Evolutionary conservation across 2,329 filamentous ascomycete species (phyloP), one percentile per base, ranked within the genome.

Genomic region (Biscogniauxia mediterranea): DNA sequence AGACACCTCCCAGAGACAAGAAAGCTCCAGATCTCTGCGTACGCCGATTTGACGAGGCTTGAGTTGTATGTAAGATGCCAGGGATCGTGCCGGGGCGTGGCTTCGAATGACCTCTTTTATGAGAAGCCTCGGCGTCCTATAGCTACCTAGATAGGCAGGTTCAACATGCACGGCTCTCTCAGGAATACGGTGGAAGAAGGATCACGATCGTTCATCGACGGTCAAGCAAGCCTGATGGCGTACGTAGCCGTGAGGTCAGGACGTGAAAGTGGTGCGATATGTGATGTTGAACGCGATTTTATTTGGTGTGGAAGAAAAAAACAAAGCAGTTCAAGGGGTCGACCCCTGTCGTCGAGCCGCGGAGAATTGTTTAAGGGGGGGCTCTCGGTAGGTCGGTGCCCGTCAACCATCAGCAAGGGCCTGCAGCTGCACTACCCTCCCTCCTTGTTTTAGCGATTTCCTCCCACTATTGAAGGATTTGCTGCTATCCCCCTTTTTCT

Each of bases 361-460:
- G 38, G 38, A 46, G 38, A 46, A 46, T 46, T 46, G 2, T 46
- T 46, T 46, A 46, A 46, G 38, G 38, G 38, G 38, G 38, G 11
- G 23, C 38, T 15, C 17, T 46, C 38, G 38, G 38, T 56, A 54
- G 58, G 55, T 50, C 26, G 32, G 42, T 26, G 17, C 54, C 57
- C 59, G 56, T 52, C 38, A 46, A 59, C 60, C 57, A 53, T 60
- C 28, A 59, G 38, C 53, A 32, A 54, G 60, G 59, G 26, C 56
- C 54, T 21, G 28, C 57, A 55, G 52, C 9, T 56, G 57, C 55
- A 49, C 26, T 28, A 59, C 57, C 55, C 54, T 23, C 32, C 46
- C 23, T 5, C 25, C 20, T 58, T 32, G 26, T 26, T n/a, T 52
- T 5, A 46, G 50, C 52, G 38, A 46, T 46, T 17, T 11, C 38